Percentiles rank a stretch among this genome's conserved stretches.
Evolutionary conservation across 495 filamentous ascomycete species (phyloP).

Genomic region (Astrothelium macrocarpum): DNA sequence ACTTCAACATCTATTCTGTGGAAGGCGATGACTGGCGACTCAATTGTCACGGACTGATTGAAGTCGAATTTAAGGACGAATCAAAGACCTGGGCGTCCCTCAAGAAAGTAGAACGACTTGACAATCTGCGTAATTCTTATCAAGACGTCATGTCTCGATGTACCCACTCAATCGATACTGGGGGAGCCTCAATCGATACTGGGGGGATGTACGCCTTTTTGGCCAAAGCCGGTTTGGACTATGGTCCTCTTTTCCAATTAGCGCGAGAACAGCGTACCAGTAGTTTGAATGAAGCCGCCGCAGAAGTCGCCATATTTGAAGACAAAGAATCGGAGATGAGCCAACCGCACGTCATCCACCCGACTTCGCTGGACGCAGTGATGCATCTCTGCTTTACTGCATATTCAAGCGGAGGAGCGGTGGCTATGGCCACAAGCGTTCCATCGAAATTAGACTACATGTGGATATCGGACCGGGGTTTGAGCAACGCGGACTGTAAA

Average conservation of each 20-base stretch:
- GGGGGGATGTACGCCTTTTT: not conserved
- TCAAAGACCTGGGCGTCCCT: not conserved
- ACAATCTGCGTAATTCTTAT: not conserved
- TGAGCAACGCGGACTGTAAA: too few relatives aligned
- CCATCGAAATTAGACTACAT: not conserved
- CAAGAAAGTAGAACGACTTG: not conserved
- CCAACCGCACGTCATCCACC: not conserved
- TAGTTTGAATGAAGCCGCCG: not conserved
- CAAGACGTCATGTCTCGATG: not conserved
- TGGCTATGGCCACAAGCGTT: not conserved
- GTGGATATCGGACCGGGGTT: not conserved
- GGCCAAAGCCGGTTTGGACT: not conserved
- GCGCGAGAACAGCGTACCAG: not conserved
- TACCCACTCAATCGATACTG: not conserved
- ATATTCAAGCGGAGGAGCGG: not conserved
- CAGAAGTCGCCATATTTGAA: not conserved
- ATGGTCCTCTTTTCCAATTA: not conserved
- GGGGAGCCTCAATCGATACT: not conserved
- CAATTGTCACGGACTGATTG: not conserved
- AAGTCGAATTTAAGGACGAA: not conserved
- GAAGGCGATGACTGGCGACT: not conserved
- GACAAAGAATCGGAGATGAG: too few relatives aligned
- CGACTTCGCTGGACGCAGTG: not conserved
- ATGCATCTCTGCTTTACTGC: not conserved
- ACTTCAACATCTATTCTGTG: not conserved